A percentile compares a stretch with the other conserved stretches of the same genome.
phyloP scores from a whole-genome alignment of 257 asterid genomes.

The Nicotiana otophora region DNA sequence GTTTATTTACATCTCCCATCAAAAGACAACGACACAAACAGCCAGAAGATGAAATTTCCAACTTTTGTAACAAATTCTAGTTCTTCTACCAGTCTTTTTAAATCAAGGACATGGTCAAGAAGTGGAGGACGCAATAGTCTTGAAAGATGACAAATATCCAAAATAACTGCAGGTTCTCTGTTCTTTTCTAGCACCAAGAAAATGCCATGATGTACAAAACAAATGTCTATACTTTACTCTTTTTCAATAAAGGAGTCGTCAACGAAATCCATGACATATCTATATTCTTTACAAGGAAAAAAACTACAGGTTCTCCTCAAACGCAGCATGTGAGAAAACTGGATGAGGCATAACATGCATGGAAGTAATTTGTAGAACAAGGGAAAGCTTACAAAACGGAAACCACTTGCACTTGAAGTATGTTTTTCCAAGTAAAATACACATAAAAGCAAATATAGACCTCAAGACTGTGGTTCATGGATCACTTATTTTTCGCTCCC shows the following conservation, averaged over 20 bases:
- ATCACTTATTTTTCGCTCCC: background rate
- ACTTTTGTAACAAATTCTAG: background rate
- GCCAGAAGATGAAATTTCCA: background rate
- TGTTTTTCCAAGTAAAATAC: background rate
- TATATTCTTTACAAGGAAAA: background rate
- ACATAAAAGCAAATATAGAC: background rate
- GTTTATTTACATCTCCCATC: background rate
- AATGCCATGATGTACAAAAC: background rate
- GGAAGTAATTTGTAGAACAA: background rate
- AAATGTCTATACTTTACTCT: background rate
- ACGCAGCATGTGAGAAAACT: background rate
- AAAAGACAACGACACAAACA: background rate
- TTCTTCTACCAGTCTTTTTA: background rate
- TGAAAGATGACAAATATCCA: background rate
- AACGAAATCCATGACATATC: background rate
- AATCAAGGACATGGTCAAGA: too few relatives aligned
- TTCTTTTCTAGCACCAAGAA: background rate
- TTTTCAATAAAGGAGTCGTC: background rate
- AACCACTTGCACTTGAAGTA: background rate
- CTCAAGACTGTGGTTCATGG: background rate
- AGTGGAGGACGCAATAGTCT: background rate
- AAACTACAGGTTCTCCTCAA: background rate
- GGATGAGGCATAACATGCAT: background rate
- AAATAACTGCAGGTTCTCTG: background rate
- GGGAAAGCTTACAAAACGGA: background rate